Percentiles rank a stretch among this genome's conserved stretches.
Conservation (phyloP, 2,329 filamentous ascomycete species). For the Diplocarpon rosae region DNA sequence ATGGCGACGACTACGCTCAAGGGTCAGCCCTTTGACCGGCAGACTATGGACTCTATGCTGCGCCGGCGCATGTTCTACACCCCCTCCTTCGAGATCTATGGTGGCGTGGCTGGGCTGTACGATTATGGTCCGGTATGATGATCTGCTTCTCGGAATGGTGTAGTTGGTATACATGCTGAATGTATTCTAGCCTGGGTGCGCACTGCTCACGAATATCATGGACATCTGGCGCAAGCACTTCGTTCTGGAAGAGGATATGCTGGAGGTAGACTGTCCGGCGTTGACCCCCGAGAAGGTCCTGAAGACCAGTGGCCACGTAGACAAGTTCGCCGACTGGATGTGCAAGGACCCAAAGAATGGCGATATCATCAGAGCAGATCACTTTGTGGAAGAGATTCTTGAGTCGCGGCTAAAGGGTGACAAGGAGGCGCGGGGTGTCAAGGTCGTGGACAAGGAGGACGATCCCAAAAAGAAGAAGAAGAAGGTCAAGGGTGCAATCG, state of each 20-base stretch:
- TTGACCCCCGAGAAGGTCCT: slow-evolving; percentile 87
- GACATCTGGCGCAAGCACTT: slow-evolving; percentile 67
- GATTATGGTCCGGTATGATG: slow-evolving; percentile 48
- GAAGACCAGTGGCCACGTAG: slow-evolving; percentile 92
- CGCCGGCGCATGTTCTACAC: slow-evolving; percentile 89
- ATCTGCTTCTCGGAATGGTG: background rate
- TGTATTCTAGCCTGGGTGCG: slow-evolving; percentile 43
- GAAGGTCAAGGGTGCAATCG: slow-evolving; percentile 66
- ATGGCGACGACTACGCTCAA: slow-evolving; percentile 68
- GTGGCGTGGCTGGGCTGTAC: slow-evolving; percentile 70
- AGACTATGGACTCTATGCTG: slow-evolving; percentile 72
- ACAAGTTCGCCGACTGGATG: slow-evolving; percentile 95
- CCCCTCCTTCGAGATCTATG: slow-evolving; percentile 91
- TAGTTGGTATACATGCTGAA: background rate
- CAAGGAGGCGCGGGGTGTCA: slow-evolving; percentile 82
- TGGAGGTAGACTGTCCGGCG: slow-evolving; percentile 74
- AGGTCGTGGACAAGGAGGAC: slow-evolving; percentile 66
- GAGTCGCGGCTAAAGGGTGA: slow-evolving; percentile 80
- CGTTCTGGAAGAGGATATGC: slow-evolving; percentile 63
- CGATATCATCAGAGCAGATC: slow-evolving; percentile 91
- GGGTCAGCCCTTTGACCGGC: slow-evolving; percentile 80
- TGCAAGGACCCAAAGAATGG: slow-evolving; percentile 97
- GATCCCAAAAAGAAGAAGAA: slow-evolving; percentile 71
- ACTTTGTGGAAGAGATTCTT: slow-evolving; percentile 90
- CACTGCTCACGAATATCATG: slow-evolving; percentile 58